Conservation (phyloP, 1,284 basidiomycete genomes). For the Ustilago cynodontis region DNA sequence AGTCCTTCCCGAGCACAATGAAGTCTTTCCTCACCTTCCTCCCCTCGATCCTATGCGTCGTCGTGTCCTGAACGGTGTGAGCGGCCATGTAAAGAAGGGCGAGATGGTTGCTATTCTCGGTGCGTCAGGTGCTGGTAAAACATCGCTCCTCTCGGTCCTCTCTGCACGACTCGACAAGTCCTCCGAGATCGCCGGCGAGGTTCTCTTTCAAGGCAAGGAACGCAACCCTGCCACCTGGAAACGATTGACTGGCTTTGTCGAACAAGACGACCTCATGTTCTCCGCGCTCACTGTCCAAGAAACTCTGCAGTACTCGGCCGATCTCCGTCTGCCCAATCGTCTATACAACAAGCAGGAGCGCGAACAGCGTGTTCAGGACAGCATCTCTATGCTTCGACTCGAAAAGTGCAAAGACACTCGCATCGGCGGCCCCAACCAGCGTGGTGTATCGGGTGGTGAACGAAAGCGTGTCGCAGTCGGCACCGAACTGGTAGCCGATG, state of each 20-base stretch:
- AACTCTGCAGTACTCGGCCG: slow-evolving; percentile 54
- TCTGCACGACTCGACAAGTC: slow-evolving; percentile 50
- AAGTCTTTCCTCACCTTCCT: slow-evolving; percentile 39
- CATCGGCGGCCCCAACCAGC: slow-evolving; percentile 49
- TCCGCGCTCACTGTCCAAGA: slow-evolving; percentile 55
- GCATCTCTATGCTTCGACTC: slow-evolving; percentile 53
- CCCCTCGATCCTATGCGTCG: slow-evolving; percentile 41
- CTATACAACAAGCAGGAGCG: slow-evolving; percentile 47
- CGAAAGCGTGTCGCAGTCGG: slow-evolving; percentile 53
- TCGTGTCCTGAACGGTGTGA: slow-evolving; percentile 49
- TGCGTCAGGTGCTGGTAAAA: slow-evolving; percentile 59
- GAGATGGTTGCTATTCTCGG: slow-evolving; percentile 59
- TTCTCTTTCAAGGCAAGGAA: slow-evolving; percentile 43
- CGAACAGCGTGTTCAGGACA: slow-evolving; percentile 51
- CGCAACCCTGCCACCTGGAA: slow-evolving; percentile 58
- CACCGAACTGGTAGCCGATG: slow-evolving; percentile 49
- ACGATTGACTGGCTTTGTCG: slow-evolving; percentile 56
- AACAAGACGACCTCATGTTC: slow-evolving; percentile 61
- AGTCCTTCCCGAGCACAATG: slow-evolving; percentile 29
- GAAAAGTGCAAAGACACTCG: slow-evolving; percentile 50
- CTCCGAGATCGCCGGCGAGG: slow-evolving; percentile 48
- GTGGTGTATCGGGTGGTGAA: slow-evolving; percentile 59
- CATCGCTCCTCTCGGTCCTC: slow-evolving; percentile 57
- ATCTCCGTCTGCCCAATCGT: slow-evolving; percentile 42
- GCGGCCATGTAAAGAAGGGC: slow-evolving; percentile 49